phyloP scores from a whole-genome alignment of 345 rosid species.

The Brassica incana region DNA sequence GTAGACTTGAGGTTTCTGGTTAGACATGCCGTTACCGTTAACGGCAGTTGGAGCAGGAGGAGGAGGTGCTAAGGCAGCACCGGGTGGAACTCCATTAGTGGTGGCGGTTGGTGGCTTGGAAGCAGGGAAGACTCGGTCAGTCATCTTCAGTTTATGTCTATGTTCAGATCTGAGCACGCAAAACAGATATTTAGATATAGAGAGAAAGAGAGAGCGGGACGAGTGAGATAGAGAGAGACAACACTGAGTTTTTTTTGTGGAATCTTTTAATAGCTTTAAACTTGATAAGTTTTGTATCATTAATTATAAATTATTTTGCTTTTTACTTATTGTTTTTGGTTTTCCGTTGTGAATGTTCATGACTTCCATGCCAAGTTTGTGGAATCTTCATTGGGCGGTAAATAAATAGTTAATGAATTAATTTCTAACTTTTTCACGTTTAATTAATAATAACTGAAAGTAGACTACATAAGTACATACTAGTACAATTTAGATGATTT shows the following conservation, averaged over 20 bases:
- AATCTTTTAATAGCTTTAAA: constrained; percentile 7
- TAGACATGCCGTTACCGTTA: constrained; percentile 14
- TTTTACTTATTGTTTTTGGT: neutral
- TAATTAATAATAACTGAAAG: too few species aligned
- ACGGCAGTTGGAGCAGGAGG: constrained; percentile 28
- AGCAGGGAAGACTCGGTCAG: constrained; percentile 74
- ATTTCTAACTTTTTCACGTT: too few species aligned
- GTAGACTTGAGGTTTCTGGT: too few species aligned
- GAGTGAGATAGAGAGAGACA: constrained; percentile 11
- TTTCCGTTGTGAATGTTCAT: constrained; percentile 17
- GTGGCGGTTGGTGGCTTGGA: constrained; percentile 50
- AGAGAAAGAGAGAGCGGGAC: neutral
- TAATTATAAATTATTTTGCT: neutral
- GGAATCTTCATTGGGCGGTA: constrained; percentile 17
- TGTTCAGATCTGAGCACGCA: constrained; percentile 34
- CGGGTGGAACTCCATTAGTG: constrained; percentile 25
- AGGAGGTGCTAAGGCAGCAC: constrained; percentile 20
- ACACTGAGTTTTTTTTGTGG: constrained; percentile 20
- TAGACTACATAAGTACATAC: too few species aligned
- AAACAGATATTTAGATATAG: too few species aligned
- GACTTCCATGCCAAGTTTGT: constrained; percentile 33
- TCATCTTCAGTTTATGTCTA: constrained; percentile 31
- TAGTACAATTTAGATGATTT: too few species aligned
- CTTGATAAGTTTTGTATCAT: neutral
- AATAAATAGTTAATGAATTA: neutral